Base-by-base conservation (phyloP, 2,329 filamentous ascomycete species). In the Claviceps pusilla region DNA sequence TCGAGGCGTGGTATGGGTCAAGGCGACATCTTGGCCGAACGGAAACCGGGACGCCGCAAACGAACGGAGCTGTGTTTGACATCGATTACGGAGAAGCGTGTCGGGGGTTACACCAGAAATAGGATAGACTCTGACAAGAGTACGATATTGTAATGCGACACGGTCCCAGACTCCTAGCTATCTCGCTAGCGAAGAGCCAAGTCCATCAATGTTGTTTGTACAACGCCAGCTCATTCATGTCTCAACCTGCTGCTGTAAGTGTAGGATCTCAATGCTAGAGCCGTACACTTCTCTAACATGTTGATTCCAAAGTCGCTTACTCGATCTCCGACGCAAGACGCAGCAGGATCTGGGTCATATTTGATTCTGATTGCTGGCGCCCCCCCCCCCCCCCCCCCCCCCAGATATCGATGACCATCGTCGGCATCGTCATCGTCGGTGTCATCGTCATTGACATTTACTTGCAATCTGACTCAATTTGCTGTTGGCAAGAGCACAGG, bases 151-250 rank as follows among this genome's bases (percentile, higher is more conserved):
- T 29, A 28, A 54, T 12, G 46, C 39, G 39, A 45, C 47, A 54
- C 29, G 31, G 43, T 41, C 39, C 39, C 16, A 41, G 16, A 41
- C 39, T 50, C 47, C 39, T 45, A 43, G 29, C 41, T 37, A 50
- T 54, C 51, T 54, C 52, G 47, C 52, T 54, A 54, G 39, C 19
- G 24, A 47, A 45, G 39, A 35, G 29, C 42, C 39, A 33, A 33
- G 28, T 43, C 29, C 50, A 19, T 41, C 41, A 4, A 37, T 50
- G 16, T 46, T 50, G 16, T 46, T 45, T 54, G 52, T 54, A 45
- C 47, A 50, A 54, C 52, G 52, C 52, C 46, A 49, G 52, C 52
- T 54, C 47, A 54, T 29, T 50, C 47, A 49, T 54, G 52, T 54
- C 41, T 54, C 52, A 49, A 46, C 14, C 29, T 50, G 47, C 43